These are phyloP conservation scores for Lojkania enalia DNA, from an alignment of 2,329 filamentous ascomycete genomes.

Conservation along the genomic window DNA sequence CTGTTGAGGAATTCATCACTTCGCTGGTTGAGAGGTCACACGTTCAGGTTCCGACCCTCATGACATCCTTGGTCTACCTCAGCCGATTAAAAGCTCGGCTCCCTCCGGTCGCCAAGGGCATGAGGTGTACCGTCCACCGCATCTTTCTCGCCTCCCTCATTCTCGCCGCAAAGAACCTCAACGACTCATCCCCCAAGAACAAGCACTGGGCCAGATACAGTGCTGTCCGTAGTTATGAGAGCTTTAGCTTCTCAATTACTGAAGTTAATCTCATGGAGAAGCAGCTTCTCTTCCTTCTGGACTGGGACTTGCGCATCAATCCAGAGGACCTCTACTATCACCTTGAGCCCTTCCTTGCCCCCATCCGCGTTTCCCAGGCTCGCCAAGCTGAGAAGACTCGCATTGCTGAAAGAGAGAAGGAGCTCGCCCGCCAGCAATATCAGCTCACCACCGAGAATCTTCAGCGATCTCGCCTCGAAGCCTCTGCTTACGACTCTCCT, in stretches of 20 bases:
- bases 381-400: constrained; percentile 59
- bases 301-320: constrained; percentile 89
- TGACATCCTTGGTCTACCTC: constrained; percentile 96
- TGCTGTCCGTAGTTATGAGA: constrained; percentile 69
- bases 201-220: constrained; percentile 99
- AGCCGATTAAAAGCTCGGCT: constrained; percentile 79
- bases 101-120: constrained; percentile 91
- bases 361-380: constrained; percentile 68
- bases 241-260: constrained; percentile 88
- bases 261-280: constrained; percentile 99
- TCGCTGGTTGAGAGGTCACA: constrained; percentile 90
- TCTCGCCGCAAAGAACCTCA: constrained; percentile 91
- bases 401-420: constrained; percentile 50
- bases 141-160: constrained; percentile 93
- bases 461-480: constrained; percentile 32
- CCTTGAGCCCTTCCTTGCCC: constrained; percentile 84
- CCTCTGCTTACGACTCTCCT: constrained; percentile 41
- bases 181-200: constrained; percentile 99
- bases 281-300: constrained; percentile 90
- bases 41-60: constrained; percentile 94
- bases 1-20: constrained; percentile 87
- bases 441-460: constrained; percentile 47
- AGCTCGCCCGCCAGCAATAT: constrained; percentile 44
- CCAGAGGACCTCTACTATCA: constrained; percentile 85
- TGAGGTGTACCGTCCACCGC: constrained; percentile 93